A percentile compares a stretch with the other conserved stretches of the same genome.
These are phyloP conservation scores for Simmondsia chinensis DNA, from an alignment of 148 eudicot species.

Conservation along the genomic window DNA sequence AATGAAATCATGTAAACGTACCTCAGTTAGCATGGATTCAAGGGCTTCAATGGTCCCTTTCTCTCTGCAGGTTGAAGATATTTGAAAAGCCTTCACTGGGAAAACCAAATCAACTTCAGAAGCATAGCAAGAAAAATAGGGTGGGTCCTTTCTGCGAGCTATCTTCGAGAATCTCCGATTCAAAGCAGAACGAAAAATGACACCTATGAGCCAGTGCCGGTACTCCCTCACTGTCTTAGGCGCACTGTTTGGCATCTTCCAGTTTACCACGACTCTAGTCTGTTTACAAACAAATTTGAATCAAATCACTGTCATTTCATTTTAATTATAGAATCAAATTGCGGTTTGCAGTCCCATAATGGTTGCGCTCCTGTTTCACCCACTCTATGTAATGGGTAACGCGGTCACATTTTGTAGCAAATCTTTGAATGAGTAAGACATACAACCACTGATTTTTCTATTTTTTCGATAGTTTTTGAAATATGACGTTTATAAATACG, in stretches of 20 bases:
- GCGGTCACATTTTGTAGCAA: too few species aligned
- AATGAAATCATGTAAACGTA: conserved; percentile 12
- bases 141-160: conserved; percentile 70
- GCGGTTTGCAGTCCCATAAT: too few species aligned
- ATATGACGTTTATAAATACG: too few species aligned
- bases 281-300: conserved; percentile 24
- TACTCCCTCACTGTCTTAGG: conserved; percentile 60
- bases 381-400: too few species aligned
- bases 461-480: too few species aligned
- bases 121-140: conserved; percentile 66
- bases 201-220: conserved; percentile 61
- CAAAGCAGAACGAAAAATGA: conserved; percentile 66
- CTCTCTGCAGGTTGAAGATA: conserved; percentile 69
- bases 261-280: conserved; percentile 80
- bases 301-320: too few species aligned
- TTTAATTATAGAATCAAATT: too few species aligned
- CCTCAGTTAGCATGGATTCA: conserved; percentile 67
- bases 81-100: conserved; percentile 56
- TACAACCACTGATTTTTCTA: too few species aligned
- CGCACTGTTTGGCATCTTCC: conserved; percentile 67
- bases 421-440: too few species aligned
- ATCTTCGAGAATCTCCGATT: conserved; percentile 75
- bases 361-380: too few species aligned
- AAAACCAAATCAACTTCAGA: conserved; percentile 53
- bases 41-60: conserved; percentile 56